Percentiles rank a stretch among this genome's conserved stretches.
These are phyloP conservation scores for Cyclocybe aegerita DNA, from an alignment of 768 basidiomycete species.

Conservation along the genomic window DNA sequence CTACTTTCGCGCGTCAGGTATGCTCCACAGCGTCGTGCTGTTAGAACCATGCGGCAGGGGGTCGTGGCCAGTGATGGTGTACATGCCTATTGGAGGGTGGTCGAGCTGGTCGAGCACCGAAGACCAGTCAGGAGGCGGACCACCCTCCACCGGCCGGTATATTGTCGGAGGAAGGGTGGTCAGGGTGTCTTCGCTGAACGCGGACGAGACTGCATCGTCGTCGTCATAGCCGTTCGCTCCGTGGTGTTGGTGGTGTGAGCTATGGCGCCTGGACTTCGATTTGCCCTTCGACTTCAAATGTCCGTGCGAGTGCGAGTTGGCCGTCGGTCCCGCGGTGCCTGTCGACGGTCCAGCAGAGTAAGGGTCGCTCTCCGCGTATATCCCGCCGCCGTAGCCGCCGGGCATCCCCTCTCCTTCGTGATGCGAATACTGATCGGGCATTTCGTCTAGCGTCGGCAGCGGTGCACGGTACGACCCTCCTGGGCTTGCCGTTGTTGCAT, in stretches of 20 bases:
- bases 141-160: conserved; percentile 4
- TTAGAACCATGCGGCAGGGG: not conserved
- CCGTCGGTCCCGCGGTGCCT: too few relatives aligned
- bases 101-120: not conserved
- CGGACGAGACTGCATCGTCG: conserved; percentile 29
- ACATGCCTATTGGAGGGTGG: conserved; percentile 4
- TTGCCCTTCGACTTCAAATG: too few relatives aligned
- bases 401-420: conserved; percentile 11
- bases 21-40: not conserved
- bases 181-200: conserved; percentile 26
- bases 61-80: too few relatives aligned
- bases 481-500: conserved; percentile 13
- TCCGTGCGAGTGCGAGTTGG: too few relatives aligned
- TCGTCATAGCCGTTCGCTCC: conserved; percentile 12
- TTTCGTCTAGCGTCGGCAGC: conserved; percentile 1
- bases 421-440: not conserved
- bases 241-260: conserved; percentile 1
- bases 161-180: conserved; percentile 29
- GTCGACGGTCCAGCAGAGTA: too few relatives aligned
- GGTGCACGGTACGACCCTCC: conserved; percentile 3
- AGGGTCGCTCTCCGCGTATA: too few relatives aligned
- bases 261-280: too few relatives aligned
- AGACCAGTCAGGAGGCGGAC: conserved; percentile 2
- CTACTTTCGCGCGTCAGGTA: not conserved
- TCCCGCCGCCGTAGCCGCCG: conserved; percentile 6